These are phyloP conservation scores for Stachybotrys chlorohalonatus DNA, from an alignment of 2,329 filamentous ascomycete species.

Conservation along the genomic window DNA sequence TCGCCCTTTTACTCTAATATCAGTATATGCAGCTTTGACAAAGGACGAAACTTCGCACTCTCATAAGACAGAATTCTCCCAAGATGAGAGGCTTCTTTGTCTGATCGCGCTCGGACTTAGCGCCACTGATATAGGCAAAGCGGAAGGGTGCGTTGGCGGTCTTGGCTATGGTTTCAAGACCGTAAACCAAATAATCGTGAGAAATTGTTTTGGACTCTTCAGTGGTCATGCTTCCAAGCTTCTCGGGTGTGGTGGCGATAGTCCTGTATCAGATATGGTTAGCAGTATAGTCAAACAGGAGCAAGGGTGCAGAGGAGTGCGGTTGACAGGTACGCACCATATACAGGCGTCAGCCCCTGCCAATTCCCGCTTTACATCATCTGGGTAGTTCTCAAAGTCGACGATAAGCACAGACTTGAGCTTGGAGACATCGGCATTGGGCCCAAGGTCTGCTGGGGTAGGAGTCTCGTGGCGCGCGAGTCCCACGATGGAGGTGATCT, in stretches of 20 bases:
- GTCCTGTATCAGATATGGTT: no score
- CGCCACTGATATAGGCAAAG: conserved; percentile 36
- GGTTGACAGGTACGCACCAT: conserved; percentile 18
- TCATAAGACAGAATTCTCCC: conserved; percentile 31
- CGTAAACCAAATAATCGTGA: not conserved
- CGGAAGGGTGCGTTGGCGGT: conserved; percentile 17
- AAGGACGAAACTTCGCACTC: conserved; percentile 25
- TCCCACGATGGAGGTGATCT: conserved; percentile 30
- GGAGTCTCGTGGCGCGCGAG: conserved; percentile 27
- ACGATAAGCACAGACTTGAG: conserved; percentile 27
- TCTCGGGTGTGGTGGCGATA: not conserved
- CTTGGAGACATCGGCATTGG: conserved; percentile 21
- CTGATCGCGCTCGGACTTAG: conserved; percentile 27
- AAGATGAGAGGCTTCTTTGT: conserved; percentile 21
- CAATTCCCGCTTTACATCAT: conserved; percentile 27
- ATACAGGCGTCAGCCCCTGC: conserved; percentile 32
- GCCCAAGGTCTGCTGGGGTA: conserved; percentile 10
- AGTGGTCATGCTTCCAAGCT: not conserved
- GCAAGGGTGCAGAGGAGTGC: not conserved
- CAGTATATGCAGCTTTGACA: not conserved
- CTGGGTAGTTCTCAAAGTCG: conserved; percentile 31
- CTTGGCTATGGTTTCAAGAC: not conserved
- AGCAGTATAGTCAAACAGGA: not conserved
- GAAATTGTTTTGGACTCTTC: not conserved
- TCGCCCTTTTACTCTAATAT: conserved; percentile 28